Percentiles rank a stretch among this genome's conserved stretches.
phyloP scores from a whole-genome alignment of 2,329 filamentous ascomycete species.

The Polytolypa hystricis region DNA sequence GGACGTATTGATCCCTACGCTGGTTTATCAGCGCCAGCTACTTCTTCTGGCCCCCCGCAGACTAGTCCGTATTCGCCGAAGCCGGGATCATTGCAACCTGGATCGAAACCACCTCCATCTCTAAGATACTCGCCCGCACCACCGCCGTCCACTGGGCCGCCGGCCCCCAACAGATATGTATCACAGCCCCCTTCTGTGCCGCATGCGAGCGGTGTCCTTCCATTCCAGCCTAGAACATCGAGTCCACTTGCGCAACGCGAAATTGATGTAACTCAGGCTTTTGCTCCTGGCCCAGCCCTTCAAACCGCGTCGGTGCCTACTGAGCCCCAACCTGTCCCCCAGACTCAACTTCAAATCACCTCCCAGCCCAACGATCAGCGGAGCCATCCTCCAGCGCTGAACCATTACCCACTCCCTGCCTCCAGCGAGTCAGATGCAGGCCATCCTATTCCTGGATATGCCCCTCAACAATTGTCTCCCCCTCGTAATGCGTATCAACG shows the following conservation, averaged over 20 bases:
- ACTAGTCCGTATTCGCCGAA: conserved; percentile 33
- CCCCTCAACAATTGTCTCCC: neutral
- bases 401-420: neutral
- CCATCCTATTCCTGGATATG: neutral
- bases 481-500: conserved; percentile 2
- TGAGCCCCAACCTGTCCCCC: conserved; percentile 13
- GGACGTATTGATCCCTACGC: conserved; percentile 24
- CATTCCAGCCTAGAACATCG: conserved; percentile 54
- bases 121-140: conserved; percentile 37
- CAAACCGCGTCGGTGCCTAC: conserved; percentile 5
- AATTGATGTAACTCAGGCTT: conserved; percentile 24
- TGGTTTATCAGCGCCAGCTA: conserved; percentile 13
- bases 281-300: no score
- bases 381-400: neutral
- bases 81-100: conserved; percentile 22
- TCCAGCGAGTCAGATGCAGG: neutral
- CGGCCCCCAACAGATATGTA: conserved; percentile 27
- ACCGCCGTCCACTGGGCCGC: conserved; percentile 21
- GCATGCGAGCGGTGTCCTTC: conserved; percentile 26
- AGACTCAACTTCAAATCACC: conserved; percentile 7
- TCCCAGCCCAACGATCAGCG: neutral
- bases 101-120: conserved; percentile 26
- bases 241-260: conserved; percentile 49
- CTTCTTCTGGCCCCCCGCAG: conserved; percentile 12
- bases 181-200: conserved; percentile 26